Evolutionary conservation across 257 asterid genomes (phyloP).

Genomic region (Phtheirospermum japonicum): DNA sequence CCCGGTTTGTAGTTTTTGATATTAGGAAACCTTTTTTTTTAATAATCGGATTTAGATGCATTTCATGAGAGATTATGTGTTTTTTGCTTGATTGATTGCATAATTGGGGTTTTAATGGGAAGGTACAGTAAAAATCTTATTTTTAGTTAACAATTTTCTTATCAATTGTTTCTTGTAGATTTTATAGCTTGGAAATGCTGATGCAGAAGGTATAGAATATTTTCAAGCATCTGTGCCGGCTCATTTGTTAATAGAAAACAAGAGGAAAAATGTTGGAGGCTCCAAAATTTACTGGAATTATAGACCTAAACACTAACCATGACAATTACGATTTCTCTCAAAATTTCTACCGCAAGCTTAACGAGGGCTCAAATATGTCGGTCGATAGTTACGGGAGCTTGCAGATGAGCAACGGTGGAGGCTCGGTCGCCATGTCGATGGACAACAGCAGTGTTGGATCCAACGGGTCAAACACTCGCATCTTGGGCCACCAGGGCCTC

Average conservation of each 20-base stretch:
- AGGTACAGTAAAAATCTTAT: neutral
- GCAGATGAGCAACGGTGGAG: constrained; percentile 90
- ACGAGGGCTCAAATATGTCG: constrained; percentile 90
- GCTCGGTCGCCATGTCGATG: constrained; percentile 87
- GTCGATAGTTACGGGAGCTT: constrained; percentile 82
- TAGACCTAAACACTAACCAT: constrained; percentile 68
- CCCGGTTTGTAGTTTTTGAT: neutral
- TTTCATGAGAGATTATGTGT: neutral
- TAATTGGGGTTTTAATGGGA: neutral
- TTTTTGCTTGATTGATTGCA: constrained; percentile 2
- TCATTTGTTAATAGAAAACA: constrained; percentile 21
- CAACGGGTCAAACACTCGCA: constrained; percentile 78
- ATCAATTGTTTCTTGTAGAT: constrained; percentile 25
- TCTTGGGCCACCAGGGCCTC: constrained; percentile 83
- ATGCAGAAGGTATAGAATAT: constrained; percentile 41
- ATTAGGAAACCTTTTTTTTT: neutral
- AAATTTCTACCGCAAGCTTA: constrained; percentile 79
- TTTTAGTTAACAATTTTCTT: constrained; percentile 10
- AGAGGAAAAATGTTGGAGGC: constrained; percentile 68
- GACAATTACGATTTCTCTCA: constrained; percentile 70
- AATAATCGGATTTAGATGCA: neutral
- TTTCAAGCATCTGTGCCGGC: constrained; percentile 29
- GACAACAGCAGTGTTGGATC: constrained; percentile 94
- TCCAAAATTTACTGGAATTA: constrained; percentile 74
- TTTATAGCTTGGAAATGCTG: constrained; percentile 34